phyloP scores from a whole-genome alignment of 1,284 basidiomycete genomes.

The Austropuccinia psidii region DNA sequence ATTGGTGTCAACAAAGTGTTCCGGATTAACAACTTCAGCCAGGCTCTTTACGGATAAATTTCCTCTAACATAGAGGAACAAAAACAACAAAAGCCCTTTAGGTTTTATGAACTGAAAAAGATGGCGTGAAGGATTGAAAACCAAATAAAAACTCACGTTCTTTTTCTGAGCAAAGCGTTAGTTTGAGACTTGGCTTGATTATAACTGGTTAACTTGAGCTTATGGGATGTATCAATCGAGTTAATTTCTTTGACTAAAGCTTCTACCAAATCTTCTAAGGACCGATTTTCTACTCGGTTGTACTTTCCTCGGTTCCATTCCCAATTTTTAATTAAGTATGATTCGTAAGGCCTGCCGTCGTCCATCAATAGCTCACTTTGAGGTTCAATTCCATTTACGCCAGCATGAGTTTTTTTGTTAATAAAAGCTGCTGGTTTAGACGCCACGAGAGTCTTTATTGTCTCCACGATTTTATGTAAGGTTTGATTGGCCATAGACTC shows the following conservation, averaged over 20 bases:
- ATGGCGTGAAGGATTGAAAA: not conserved
- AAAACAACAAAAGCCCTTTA: constrained; percentile 17
- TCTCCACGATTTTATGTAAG: constrained; percentile 89
- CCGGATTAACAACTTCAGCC: constrained; percentile 72
- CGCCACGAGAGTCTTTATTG: constrained; percentile 64
- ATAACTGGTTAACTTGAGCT: constrained; percentile 78
- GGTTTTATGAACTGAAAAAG: not conserved
- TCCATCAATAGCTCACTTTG: constrained; percentile 29
- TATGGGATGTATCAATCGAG: constrained; percentile 50
- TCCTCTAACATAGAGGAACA: constrained; percentile 58
- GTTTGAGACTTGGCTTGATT: constrained; percentile 89
- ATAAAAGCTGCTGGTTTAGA: constrained; percentile 32
- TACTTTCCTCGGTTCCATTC: constrained; percentile 37
- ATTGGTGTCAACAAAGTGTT: constrained; percentile 65
- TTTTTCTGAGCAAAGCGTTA: constrained; percentile 88
- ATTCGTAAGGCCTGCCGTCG: constrained; percentile 29
- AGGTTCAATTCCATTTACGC: not conserved
- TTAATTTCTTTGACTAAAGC: constrained; percentile 42
- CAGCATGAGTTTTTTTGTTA: not conserved
- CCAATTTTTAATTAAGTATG: constrained; percentile 34
- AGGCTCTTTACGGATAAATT: constrained; percentile 85
- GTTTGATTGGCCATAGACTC: constrained; percentile 78
- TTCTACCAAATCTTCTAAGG: constrained; percentile 30
- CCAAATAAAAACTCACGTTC: constrained; percentile 58
- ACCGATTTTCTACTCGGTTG: constrained; percentile 33